phyloP scores from a whole-genome alignment of 192 early-diverging fungal genomes.

The Umbelopsis sp. region DNA sequence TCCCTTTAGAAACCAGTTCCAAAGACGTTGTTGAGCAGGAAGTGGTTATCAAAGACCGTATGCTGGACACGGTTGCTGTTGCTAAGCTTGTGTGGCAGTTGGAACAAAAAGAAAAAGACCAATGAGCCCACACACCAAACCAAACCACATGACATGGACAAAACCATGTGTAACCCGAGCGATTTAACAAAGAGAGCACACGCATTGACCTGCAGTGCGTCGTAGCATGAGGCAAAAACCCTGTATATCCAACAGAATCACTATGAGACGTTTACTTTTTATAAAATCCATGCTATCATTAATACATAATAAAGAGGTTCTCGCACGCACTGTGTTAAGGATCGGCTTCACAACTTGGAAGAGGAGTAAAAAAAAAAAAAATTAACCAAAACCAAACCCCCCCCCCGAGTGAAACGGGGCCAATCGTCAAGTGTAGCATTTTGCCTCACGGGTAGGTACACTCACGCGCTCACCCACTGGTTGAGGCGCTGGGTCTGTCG shows the following conservation, averaged over 20 bases:
- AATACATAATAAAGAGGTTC: neutral
- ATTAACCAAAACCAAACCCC: neutral
- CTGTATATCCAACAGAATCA: neutral
- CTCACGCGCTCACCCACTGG: slow-evolving; percentile 16
- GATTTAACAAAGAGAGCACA: neutral
- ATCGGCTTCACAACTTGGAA: neutral
- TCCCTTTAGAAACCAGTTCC: neutral
- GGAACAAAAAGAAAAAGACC: slow-evolving; percentile 39
- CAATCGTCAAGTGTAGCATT: slow-evolving; percentile 18
- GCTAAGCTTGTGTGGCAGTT: slow-evolving; percentile 48
- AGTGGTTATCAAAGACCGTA: slow-evolving; percentile 52
- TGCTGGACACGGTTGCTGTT: slow-evolving; percentile 50
- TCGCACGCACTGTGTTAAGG: too few species aligned
- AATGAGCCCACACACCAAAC: too few species aligned
- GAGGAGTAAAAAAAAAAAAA: neutral
- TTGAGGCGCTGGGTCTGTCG: neutral
- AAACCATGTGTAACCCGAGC: neutral
- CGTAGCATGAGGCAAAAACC: neutral
- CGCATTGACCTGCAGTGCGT: slow-evolving; percentile 11
- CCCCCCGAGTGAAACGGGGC: slow-evolving; percentile 13
- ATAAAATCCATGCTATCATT: too few species aligned
- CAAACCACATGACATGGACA: too few species aligned
- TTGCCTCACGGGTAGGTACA: slow-evolving; percentile 9
- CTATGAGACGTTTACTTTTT: neutral
- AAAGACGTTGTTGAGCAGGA: slow-evolving; percentile 36